These are phyloP conservation scores for Achaetomiella virescens DNA, from an alignment of 495 filamentous ascomycete genomes.

Conservation along the genomic window DNA sequence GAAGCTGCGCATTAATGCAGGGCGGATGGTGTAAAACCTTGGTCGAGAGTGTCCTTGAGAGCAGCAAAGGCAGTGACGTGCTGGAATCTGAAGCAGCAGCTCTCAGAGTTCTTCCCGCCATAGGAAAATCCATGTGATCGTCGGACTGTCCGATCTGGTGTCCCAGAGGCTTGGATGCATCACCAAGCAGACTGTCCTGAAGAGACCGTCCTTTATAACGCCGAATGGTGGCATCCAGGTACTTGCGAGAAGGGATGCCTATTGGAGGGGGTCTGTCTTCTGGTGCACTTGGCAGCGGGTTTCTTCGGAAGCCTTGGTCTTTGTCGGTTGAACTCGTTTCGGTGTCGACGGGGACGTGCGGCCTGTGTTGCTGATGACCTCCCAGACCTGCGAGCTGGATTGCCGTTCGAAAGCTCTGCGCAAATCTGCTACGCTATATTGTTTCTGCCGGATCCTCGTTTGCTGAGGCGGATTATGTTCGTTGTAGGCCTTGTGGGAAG, in stretches of 20 bases:
- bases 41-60: constrained; percentile 10
- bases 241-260: no score
- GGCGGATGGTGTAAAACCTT: constrained; percentile 5
- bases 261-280: no score
- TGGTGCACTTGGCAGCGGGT: neutral
- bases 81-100: neutral
- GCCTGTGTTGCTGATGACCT: neutral
- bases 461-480: neutral
- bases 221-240: no score
- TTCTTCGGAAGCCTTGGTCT: neutral
- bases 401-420: constrained; percentile 28
- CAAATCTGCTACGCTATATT: constrained; percentile 32
- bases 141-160: no score
- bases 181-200: neutral
- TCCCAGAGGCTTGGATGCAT: neutral
- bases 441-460: constrained; percentile 14
- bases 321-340: no score
- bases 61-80: neutral
- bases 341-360: neutral
- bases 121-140: neutral
- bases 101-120: no score
- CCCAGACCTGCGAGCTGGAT: neutral
- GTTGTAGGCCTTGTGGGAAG: no score
- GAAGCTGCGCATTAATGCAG: neutral
- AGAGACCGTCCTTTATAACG: no score